Evolutionary conservation across 2,329 filamentous ascomycete species (phyloP).

Genomic region (Cladosporium colombiae): DNA sequence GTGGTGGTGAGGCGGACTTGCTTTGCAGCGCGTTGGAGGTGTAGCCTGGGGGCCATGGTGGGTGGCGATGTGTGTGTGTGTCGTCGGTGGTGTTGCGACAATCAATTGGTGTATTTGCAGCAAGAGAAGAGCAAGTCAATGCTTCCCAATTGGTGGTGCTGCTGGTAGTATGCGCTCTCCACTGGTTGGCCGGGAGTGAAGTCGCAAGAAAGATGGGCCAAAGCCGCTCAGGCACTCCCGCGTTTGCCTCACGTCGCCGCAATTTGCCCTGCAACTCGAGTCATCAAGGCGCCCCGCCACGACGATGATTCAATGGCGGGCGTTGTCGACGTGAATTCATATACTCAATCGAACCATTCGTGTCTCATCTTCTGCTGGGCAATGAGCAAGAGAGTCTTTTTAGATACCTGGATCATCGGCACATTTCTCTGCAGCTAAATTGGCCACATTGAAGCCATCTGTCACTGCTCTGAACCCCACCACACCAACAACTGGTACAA

Average conservation of each 20-base stretch:
- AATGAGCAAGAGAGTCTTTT: not conserved
- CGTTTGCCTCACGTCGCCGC: constrained; percentile 7
- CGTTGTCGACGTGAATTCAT: not conserved
- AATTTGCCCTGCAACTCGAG: constrained; percentile 9
- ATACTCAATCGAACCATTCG: not conserved
- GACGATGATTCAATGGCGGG: constrained; percentile 12
- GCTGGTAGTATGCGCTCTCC: not conserved
- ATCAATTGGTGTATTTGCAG: not conserved
- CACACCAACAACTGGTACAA: not conserved
- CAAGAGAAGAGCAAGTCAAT: constrained; percentile 17
- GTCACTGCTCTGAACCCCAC: not conserved
- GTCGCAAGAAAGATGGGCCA: constrained; percentile 18
- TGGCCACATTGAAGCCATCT: not conserved
- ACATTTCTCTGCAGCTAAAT: constrained; percentile 17
- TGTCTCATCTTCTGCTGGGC: not conserved
- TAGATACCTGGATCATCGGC: constrained; percentile 14
- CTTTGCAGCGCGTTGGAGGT: constrained; percentile 37
- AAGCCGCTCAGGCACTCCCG: constrained; percentile 14
- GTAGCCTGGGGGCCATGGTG: constrained; percentile 58
- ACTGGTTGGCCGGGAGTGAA: not conserved
- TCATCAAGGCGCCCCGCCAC: constrained; percentile 10
- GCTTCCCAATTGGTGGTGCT: constrained; percentile 10
- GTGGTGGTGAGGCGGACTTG: constrained; percentile 35
- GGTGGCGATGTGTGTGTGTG: not conserved
- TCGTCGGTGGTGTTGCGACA: not conserved